Evolutionary conservation across 495 filamentous ascomycete genomes (phyloP), one percentile per base, ranked within the genome.

Genomic region (Cenococcum geophilum): DNA sequence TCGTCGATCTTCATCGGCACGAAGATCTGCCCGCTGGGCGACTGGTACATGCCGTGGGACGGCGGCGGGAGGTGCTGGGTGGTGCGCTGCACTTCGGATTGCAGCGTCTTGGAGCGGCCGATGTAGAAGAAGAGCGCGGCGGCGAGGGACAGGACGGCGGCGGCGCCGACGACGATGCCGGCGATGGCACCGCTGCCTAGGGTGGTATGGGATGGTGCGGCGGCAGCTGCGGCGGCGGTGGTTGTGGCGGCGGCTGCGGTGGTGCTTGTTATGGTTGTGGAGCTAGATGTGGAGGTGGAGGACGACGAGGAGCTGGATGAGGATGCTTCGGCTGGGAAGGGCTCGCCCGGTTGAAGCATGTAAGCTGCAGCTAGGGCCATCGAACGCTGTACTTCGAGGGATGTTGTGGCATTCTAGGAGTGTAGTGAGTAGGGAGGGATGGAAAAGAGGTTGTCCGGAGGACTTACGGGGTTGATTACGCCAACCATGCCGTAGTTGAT

Each of bases 111-210:
- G 21, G 62, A 58, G 23, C 70, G 65, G 51, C 65, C 70, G 57
- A 72, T 36, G 65, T 68, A 63, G 74, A 75, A 78, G 69, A 78
- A 78, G 3, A 77, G 64, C 1, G 72, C 67, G 5, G 73, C 77
- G 22, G 70, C 70, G 22, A 77, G 61, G 47, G 69, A 59, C 11
- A 76, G 55, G 25, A 71, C 75, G 12, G 54, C 58, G 2, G 72
- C 62, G 1, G 51, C 74, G 48, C 75, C 78, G 42, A 80, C 68
- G n/a, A 64, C 75, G 54, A 79, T 80, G 22, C 78, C 78, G 4
- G 70, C 74, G 36, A 80, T 80, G 11, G 74, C 78, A 18, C 76
- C 76, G 34, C 63, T 35, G 10, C 73, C 73, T 49, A 79, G 73
- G 5, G 22, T 37, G 20, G 34, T 11, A 16, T 59, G 22, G 35